Evolutionary conservation across 148 eudicot species (phyloP).

Genomic region (Mesembryanthemum crystallinum): DNA sequence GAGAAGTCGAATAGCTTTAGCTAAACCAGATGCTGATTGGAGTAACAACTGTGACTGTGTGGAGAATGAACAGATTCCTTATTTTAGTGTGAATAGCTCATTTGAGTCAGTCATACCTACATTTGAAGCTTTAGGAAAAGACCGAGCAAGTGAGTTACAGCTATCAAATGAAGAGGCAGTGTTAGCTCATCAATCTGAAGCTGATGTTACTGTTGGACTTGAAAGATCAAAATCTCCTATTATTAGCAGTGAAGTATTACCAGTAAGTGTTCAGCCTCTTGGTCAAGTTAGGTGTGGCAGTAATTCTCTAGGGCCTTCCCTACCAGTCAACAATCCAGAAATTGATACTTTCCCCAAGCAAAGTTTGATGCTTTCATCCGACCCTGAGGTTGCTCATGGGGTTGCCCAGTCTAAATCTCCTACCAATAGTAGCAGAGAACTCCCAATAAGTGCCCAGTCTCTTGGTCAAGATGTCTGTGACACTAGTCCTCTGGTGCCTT

Average conservation of each 20-base stretch:
- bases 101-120: background rate
- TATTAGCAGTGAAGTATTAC: background rate
- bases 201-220: background rate
- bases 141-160: background rate
- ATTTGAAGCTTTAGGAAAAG: background rate
- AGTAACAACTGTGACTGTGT: background rate
- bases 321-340: background rate
- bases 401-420: too few relatives aligned
- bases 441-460: too few relatives aligned
- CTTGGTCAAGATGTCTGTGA: too few relatives aligned
- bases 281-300: background rate
- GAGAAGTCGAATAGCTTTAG: background rate
- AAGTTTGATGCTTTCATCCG: too few relatives aligned
- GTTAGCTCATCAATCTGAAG: background rate
- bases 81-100: background rate
- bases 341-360: too few relatives aligned
- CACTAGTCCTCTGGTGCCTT: too few relatives aligned
- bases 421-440: too few relatives aligned
- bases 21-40: background rate
- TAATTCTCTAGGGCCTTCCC: too few relatives aligned
- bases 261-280: background rate
- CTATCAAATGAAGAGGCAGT: background rate
- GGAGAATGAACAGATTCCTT: background rate
- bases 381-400: too few relatives aligned
- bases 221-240: background rate